Evolutionary conservation across 192 early-diverging fungal genomes (phyloP).

Genomic region (Thamnidium elegans): DNA sequence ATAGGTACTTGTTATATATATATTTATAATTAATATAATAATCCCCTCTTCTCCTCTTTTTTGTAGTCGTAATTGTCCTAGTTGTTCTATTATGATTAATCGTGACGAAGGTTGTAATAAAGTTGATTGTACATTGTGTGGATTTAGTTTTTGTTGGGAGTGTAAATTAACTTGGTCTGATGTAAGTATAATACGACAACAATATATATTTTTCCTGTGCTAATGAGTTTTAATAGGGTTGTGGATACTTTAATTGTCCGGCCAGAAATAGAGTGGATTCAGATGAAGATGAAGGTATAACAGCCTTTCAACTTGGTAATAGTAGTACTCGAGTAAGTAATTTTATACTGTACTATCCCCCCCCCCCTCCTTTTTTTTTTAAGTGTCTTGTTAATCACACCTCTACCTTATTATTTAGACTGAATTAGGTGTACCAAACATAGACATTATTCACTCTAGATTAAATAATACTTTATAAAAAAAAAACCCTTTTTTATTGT

Average conservation of each 20-base stretch:
- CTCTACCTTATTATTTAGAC: too few species aligned
- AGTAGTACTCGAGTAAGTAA: neutral
- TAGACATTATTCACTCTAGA: neutral
- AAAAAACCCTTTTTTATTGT: neutral
- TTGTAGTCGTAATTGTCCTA: conserved; percentile 57
- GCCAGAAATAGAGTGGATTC: neutral
- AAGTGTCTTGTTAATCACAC: neutral
- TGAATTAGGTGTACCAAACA: conserved; percentile 5
- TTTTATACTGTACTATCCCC: too few species aligned
- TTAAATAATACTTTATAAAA: neutral
- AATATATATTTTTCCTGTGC: neutral
- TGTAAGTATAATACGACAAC: conserved; percentile 35
- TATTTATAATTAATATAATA: neutral
- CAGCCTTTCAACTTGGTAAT: neutral
- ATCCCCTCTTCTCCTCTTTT: neutral
- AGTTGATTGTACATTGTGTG: conserved; percentile 63
- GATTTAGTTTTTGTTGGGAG: conserved; percentile 65
- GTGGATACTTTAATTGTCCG: conserved; percentile 57
- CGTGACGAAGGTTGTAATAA: conserved; percentile 73
- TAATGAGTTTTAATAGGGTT: conserved; percentile 23
- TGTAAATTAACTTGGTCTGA: conserved; percentile 57
- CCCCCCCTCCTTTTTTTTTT: neutral
- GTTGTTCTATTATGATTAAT: conserved; percentile 62
- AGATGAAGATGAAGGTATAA: neutral
- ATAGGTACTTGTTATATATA: neutral